phyloP scores from a whole-genome alignment of 306 rosid species.

The Cicer judaicum region DNA sequence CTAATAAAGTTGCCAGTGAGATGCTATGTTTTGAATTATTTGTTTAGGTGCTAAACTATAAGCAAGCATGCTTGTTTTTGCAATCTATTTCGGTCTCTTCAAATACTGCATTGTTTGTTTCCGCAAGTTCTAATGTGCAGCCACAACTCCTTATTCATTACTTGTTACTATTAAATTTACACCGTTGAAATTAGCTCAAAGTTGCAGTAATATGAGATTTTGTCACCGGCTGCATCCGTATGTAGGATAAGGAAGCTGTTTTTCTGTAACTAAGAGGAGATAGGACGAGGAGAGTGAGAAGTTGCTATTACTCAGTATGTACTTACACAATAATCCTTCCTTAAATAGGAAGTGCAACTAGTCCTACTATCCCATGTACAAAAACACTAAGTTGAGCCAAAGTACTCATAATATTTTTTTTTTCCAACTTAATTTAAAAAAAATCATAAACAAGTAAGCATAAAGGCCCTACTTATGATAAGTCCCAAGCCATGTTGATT shows the following conservation, averaged over 20 bases:
- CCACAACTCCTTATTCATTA: background rate
- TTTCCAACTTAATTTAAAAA: background rate
- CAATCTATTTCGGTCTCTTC: background rate
- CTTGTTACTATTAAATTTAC: background rate
- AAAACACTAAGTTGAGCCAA: constrained; percentile 4
- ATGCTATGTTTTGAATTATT: background rate
- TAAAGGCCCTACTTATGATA: background rate
- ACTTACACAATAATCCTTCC: constrained; percentile 18
- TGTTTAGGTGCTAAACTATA: background rate
- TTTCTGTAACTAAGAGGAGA: background rate
- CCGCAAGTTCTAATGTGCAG: background rate
- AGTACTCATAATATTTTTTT: background rate
- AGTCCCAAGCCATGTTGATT: constrained; percentile 12
- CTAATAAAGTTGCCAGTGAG: background rate
- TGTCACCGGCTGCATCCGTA: background rate
- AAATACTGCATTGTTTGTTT: background rate
- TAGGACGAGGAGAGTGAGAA: background rate
- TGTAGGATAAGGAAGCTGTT: background rate
- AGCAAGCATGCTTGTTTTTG: background rate
- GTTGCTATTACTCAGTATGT: background rate
- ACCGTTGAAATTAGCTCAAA: background rate
- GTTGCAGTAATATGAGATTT: background rate
- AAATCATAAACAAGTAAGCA: constrained; percentile 1
- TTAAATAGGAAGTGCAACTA: constrained; percentile 17
- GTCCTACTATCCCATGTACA: constrained; percentile 7